These are phyloP conservation scores for Odontarrhena argentea DNA, from an alignment of 345 rosid species.

Conservation along the genomic window DNA sequence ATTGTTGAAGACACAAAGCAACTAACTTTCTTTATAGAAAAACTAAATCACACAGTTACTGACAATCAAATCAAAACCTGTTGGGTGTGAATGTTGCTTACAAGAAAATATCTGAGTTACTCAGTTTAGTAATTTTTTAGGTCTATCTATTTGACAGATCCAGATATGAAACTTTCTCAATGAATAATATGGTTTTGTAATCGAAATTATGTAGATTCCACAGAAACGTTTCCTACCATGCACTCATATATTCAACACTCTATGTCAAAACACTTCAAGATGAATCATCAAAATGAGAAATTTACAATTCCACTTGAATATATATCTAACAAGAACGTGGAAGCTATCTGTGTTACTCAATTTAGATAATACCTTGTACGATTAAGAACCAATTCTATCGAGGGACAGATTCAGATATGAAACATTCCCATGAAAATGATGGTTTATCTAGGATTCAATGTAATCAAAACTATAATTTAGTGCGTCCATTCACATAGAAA, in stretches of 20 bases:
- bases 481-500: background rate
- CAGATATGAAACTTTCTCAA: background rate
- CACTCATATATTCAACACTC: background rate
- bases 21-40: background rate
- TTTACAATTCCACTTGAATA: background rate
- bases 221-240: background rate
- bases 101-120: background rate
- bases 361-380: background rate
- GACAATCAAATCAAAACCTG: background rate
- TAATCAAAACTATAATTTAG: background rate
- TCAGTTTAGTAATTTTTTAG: background rate
- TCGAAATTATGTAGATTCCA: background rate
- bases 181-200: background rate
- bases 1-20: background rate
- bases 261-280: background rate
- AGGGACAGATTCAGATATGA: background rate
- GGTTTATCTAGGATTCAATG: background rate
- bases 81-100: background rate
- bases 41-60: background rate
- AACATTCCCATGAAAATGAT: background rate
- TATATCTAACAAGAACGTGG: background rate
- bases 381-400: background rate
- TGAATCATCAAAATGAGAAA: background rate
- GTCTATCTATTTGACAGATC: background rate
- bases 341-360: background rate